Percentiles rank a stretch among this genome's conserved stretches.
Evolutionary conservation across 352 stramenopile genomes (phyloP).

Genomic region (Phytophthora sp.): DNA sequence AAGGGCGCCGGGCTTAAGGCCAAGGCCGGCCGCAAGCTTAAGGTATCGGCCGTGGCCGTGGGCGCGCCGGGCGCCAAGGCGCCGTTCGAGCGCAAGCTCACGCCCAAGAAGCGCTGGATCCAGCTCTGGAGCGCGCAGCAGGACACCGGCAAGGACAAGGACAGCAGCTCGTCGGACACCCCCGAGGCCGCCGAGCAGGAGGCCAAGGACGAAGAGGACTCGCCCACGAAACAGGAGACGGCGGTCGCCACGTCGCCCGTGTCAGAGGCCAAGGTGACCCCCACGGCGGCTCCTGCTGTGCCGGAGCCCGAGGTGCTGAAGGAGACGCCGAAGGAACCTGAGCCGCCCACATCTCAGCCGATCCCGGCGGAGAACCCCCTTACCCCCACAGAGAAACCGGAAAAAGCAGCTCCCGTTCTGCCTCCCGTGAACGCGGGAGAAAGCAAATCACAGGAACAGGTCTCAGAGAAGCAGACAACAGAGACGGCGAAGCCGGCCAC

Average conservation of each 20-base stretch:
- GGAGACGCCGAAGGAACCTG: slow-evolving; percentile 2
- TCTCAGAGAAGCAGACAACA: slow-evolving; percentile 1
- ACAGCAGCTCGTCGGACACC: slow-evolving; percentile 15
- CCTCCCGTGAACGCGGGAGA: not conserved
- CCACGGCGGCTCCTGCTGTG: not conserved
- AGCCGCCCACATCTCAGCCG: slow-evolving; percentile 4
- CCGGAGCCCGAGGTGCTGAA: not conserved
- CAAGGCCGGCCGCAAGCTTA: slow-evolving; percentile 46
- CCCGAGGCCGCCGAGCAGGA: slow-evolving; percentile 9
- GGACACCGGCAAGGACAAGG: slow-evolving; percentile 24
- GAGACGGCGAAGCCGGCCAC: slow-evolving; percentile 1
- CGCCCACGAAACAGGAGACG: not conserved
- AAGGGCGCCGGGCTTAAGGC: slow-evolving; percentile 31
- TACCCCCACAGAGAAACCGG: not conserved
- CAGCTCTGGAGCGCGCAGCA: slow-evolving; percentile 69
- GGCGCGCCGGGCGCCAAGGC: slow-evolving; percentile 14
- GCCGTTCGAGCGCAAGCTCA: slow-evolving; percentile 45
- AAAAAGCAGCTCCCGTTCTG: not conserved
- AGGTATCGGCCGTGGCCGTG: slow-evolving; percentile 33
- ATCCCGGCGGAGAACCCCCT: not conserved
- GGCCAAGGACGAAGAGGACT: not conserved
- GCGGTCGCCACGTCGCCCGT: slow-evolving; percentile 5
- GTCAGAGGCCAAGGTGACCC: slow-evolving; percentile 10
- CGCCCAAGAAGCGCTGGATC: slow-evolving; percentile 84
- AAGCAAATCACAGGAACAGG: slow-evolving; percentile 22